These are phyloP conservation scores for Fistulinella prunicolor DNA, from an alignment of 768 basidiomycete species.

Conservation along the genomic window DNA sequence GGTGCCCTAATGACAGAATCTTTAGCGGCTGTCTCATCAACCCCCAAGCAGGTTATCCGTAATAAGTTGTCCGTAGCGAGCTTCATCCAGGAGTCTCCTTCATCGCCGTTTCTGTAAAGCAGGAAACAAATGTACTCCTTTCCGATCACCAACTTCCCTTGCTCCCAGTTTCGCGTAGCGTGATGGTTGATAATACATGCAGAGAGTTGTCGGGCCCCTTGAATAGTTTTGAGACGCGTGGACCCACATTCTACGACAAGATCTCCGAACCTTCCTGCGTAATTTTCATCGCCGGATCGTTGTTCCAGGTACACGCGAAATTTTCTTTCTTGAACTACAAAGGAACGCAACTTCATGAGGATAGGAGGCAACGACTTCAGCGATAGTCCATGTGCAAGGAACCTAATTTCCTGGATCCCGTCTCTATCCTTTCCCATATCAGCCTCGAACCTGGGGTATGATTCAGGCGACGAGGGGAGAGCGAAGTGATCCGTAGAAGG, in stretches of 20 bases:
- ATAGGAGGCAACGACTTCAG: slow-evolving; percentile 6
- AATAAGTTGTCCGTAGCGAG: slow-evolving; percentile 3
- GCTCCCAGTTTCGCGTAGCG: not conserved
- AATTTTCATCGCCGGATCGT: not conserved
- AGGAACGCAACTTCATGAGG: not conserved
- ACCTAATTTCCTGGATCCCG: slow-evolving; percentile 3
- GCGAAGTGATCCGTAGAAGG: slow-evolving; percentile 9
- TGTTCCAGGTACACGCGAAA: not conserved
- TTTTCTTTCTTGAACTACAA: not conserved
- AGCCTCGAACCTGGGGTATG: slow-evolving; percentile 7
- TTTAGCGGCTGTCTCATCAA: not conserved
- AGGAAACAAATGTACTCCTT: slow-evolving; percentile 6
- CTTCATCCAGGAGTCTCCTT: slow-evolving; percentile 3
- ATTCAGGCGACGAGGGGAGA: slow-evolving; percentile 13
- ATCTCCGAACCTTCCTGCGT: not conserved
- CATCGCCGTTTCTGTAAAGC: not conserved
- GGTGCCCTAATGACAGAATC: no score
- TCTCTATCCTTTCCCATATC: not conserved
- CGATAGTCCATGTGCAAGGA: slow-evolving; percentile 1
- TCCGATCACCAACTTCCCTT: slow-evolving; percentile 3
- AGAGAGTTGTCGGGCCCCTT: not conserved
- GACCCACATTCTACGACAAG: slow-evolving; percentile 7
- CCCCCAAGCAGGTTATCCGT: not conserved
- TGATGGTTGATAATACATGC: slow-evolving; percentile 8
- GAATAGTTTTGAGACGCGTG: slow-evolving; percentile 1